Conservation (phyloP, 148 eudicot species). For the Silene uniflora region DNA sequence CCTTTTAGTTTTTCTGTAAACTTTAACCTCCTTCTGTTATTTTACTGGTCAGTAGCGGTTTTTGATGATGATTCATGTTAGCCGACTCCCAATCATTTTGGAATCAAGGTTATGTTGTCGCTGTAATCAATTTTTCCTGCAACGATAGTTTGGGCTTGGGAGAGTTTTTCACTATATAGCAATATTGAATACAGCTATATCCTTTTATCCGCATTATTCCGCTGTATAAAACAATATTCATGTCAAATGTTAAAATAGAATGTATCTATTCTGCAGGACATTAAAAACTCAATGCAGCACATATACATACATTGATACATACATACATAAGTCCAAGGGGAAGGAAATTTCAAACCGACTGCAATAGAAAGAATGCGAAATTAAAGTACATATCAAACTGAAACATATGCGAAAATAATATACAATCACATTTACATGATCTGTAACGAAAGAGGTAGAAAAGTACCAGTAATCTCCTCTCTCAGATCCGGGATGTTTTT, state of each 20-base stretch:
- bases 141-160: neutral
- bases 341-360: neutral
- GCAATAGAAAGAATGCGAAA: no score
- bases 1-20: neutral
- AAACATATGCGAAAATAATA: neutral
- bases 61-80: no score
- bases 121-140: neutral
- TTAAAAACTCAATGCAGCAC: neutral
- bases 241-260: neutral
- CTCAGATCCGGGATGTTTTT: neutral
- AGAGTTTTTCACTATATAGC: neutral
- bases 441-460: neutral
- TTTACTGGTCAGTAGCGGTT: neutral
- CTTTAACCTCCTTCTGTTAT: neutral
- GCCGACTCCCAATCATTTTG: no score
- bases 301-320: no score
- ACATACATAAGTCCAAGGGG: no score
- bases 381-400: neutral
- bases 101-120: neutral
- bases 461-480: conserved; percentile 6
- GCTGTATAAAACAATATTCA: neutral
- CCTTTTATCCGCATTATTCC: no score
- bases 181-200: no score
- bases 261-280: neutral
- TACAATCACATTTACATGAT: neutral